Conservation (phyloP, 2,329 filamentous ascomycete genomes). For the Thyridium curvatum region DNA sequence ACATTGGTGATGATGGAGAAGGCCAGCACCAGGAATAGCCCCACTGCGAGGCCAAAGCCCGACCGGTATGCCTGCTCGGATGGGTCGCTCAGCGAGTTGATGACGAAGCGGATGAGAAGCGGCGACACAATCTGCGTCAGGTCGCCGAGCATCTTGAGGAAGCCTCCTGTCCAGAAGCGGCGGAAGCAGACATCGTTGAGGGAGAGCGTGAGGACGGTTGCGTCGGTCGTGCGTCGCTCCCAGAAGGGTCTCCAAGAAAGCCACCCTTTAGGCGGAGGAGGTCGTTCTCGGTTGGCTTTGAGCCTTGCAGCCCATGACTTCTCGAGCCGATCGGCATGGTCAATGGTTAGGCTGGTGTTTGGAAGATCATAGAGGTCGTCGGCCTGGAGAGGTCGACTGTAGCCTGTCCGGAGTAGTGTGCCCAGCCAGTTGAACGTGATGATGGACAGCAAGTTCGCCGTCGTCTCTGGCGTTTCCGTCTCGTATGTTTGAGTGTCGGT, state of each 20-base stretch:
- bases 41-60: slow-evolving; percentile 16
- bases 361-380: slow-evolving; percentile 13
- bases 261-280: slow-evolving; percentile 1
- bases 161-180: slow-evolving; percentile 21
- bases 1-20: slow-evolving; percentile 17
- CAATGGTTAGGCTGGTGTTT: slow-evolving; percentile 5
- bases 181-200: slow-evolving; percentile 21
- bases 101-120: slow-evolving; percentile 16
- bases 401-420: slow-evolving; percentile 12
- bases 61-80: slow-evolving; percentile 11
- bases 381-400: slow-evolving; percentile 13
- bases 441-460: slow-evolving; percentile 12
- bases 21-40: slow-evolving; percentile 15
- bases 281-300: slow-evolving; percentile 8
- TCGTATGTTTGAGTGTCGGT: slow-evolving; percentile 3
- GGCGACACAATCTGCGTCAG: slow-evolving; percentile 16
- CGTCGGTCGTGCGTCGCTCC: slow-evolving; percentile 14
- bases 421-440: slow-evolving; percentile 16
- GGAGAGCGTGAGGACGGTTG: slow-evolving; percentile 17
- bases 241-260: slow-evolving; percentile 15
- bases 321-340: slow-evolving; percentile 15
- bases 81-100: slow-evolving; percentile 12
- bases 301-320: slow-evolving; percentile 11
- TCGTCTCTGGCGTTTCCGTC: slow-evolving; percentile 10
- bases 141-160: slow-evolving; percentile 18